Base-by-base conservation (phyloP, 2,329 filamentous ascomycete species). In the Trichocomaceae sp. region DNA sequence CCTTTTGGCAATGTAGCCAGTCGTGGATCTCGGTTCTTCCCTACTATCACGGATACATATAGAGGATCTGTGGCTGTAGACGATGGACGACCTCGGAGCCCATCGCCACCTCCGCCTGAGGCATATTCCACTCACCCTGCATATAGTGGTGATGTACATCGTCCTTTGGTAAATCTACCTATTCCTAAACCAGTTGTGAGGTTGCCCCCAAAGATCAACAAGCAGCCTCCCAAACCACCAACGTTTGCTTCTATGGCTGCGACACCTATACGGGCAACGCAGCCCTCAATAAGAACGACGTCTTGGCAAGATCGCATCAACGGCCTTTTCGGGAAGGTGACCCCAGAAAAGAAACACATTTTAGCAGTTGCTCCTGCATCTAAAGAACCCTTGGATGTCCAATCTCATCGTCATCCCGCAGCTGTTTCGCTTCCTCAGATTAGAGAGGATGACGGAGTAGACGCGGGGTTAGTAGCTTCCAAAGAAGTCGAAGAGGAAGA, bases 231-330 rank as follows among this genome's bases (percentile, higher is more conserved):
- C 49, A 75, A 74, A 35, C 74, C 77, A 10, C 72, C 76, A 60
- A 63, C 70, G 50, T 64, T 79, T 71, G 63, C 79, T 69, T 69
- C 69, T 41, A 67, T 72, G 71, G 66, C 67, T 59, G 66, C 71
- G 47, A 66, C 73, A 52, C 62, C 68, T 23, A 64, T 73, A 35
- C 69, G 72, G 22, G 62, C 66, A 50, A 66, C 76, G 37, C 65
- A 68, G 37, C 69, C 73, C 49, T 65, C 76, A 56, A 69, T 76
- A 50, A 77, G 72, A 57, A 73, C 73, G 15, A 75, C 77, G 49
- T 72, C 72, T 7, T 92, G 90, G 90, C 90, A 95, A 69, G 85
- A 87, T 63, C 84, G 84, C 63, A 90, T 96, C 69, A 90, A 95
- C 69, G 85, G 80, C 46, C 79, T 96, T 45, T 77, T 85, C 61